Conservation (phyloP, 2,329 filamentous ascomycete genomes). For the Xenoacremonium recifei region DNA sequence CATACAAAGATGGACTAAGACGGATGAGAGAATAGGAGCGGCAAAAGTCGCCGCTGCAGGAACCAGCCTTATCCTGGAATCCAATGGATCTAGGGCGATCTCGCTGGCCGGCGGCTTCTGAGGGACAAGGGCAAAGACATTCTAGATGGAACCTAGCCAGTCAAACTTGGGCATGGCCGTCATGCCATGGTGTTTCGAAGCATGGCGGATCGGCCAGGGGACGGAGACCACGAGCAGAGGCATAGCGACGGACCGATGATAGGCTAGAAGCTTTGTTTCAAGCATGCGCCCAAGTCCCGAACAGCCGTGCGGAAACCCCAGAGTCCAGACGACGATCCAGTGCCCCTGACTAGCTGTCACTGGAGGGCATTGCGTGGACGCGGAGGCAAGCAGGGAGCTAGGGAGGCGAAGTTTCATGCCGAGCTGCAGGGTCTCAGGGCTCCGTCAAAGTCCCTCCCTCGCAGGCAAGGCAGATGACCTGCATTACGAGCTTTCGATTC, state of each 20-base stretch:
- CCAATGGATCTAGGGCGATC: slow-evolving; percentile 15
- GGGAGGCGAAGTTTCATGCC: slow-evolving; percentile 15
- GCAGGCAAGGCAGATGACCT: neutral
- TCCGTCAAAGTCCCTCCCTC: neutral
- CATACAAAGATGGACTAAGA: slow-evolving; percentile 3
- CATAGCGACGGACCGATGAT: slow-evolving; percentile 24
- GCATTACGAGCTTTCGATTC: neutral
- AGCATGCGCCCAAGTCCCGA: slow-evolving; percentile 24
- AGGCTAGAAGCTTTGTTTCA: slow-evolving; percentile 30
- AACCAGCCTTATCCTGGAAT: slow-evolving; percentile 11
- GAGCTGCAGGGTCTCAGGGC: slow-evolving; percentile 12
- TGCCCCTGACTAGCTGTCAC: slow-evolving; percentile 23
- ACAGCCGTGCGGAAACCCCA: slow-evolving; percentile 18
- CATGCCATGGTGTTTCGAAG: slow-evolving; percentile 35
- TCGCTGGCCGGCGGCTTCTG: slow-evolving; percentile 14
- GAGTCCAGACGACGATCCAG: slow-evolving; percentile 17
- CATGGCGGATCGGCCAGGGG: slow-evolving; percentile 34
- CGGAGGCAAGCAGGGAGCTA: slow-evolving; percentile 2
- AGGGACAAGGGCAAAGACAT: slow-evolving; percentile 31
- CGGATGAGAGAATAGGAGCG: slow-evolving; percentile 11
- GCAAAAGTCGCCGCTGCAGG: slow-evolving; percentile 17
- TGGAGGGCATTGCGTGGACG: slow-evolving; percentile 11
- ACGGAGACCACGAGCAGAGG: slow-evolving; percentile 22
- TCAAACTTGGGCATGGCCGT: slow-evolving; percentile 18
- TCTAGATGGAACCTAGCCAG: slow-evolving; percentile 17